Conservation (phyloP, 169 alveolate species). For the Perkinsus marinus region DNA sequence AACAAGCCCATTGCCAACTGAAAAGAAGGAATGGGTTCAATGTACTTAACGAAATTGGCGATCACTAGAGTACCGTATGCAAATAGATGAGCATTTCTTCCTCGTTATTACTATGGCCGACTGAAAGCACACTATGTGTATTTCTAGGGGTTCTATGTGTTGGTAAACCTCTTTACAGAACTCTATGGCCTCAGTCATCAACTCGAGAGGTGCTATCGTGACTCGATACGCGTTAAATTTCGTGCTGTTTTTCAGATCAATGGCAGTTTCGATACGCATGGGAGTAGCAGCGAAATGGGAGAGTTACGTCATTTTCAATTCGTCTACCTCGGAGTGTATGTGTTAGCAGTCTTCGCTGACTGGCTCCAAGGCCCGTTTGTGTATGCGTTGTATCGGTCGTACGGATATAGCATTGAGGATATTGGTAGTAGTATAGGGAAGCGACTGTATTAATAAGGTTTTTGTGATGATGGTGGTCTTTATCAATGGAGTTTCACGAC, state of each 20-base stretch:
- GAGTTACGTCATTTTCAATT: neutral
- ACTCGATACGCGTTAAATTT: neutral
- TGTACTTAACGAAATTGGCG: no score
- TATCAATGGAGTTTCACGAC: no score
- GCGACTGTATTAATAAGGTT: neutral
- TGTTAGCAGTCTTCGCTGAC: neutral
- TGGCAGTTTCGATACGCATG: neutral
- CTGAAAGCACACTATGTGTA: neutral
- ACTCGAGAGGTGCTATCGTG: neutral
- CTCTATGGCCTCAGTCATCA: neutral
- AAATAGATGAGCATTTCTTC: neutral
- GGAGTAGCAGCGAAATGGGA: neutral
- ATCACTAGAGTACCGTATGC: no score
- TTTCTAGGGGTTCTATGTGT: neutral
- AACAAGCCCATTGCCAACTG: no score
- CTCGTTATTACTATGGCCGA: neutral
- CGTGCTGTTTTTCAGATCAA: no score
- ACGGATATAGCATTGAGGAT: neutral
- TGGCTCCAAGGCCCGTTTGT: neutral
- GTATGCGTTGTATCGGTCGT: neutral
- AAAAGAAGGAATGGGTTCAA: no score
- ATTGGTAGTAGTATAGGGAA: neutral
- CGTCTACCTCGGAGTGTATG: neutral
- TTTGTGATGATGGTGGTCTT: no score
- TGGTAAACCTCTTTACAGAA: neutral